Evolutionary conservation across 495 filamentous ascomycete genomes (phyloP), one percentile per base, ranked within the genome.

Genomic region (Lasiosphaeriaceae sp.): DNA sequence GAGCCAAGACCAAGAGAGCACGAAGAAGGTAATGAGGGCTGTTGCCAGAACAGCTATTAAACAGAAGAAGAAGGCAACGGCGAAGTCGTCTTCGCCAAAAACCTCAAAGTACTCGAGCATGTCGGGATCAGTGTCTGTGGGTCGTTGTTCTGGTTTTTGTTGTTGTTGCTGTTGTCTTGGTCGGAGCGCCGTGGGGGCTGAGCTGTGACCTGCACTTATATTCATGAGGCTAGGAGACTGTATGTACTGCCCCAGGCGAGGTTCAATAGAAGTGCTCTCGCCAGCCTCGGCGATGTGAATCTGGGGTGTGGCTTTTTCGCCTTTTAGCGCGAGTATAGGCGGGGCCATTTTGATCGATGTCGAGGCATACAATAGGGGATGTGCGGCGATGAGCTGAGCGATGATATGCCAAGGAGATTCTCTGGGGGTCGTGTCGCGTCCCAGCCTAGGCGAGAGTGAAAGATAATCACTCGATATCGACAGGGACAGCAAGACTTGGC

Each of bases 1-100:
- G 34, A 64, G 50, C 62, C 39, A 71, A 17, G 35, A 57, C 47
- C 54, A 60, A 11, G 63, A 54, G 22, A 66, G 43, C 21, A 53
- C 3, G 19, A 60, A 43, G 12, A 74, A 43, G 47, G 34, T 47
- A 34, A 48, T 11, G 11, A 59, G 17, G 2, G 53, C 45, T 9
- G 43, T 39, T 14, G 41, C 12, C 12, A 50, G 11, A 35, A 64
- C 11, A 2, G 35, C 39, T 5, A 47, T 11, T 11, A 55, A n/a
- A 8, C 52, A 58, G 19, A 61, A 47, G 44, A 55, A 61, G 20
- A 66, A 24, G n/a, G 49, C 49, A 0, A 60, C 26, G 26, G 62
- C 44, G n/a, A 56, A 56, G 48, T 47, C 24, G 44, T 56, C 55
- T 31, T 52, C 51, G 5, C 59, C 44, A 11, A 57, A 47, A 8